These are phyloP conservation scores for Endocarpon pusillum DNA, from an alignment of 495 filamentous ascomycete genomes.

Conservation along the genomic window DNA sequence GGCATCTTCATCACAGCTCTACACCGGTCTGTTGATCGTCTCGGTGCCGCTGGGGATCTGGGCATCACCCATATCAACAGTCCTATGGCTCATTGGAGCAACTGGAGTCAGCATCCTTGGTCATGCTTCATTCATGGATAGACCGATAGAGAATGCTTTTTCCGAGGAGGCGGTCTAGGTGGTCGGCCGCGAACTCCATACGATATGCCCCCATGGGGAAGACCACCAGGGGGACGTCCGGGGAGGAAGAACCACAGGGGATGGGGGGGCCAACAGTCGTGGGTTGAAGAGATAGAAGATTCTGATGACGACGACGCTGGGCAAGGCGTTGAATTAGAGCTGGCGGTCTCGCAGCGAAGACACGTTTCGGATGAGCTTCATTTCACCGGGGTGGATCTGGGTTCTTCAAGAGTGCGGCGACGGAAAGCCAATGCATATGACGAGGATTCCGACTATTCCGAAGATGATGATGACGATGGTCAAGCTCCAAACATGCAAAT, in stretches of 20 bases:
- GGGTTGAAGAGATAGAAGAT: conserved; percentile 51
- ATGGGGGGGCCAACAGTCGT: conserved; percentile 33
- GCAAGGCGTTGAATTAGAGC: conserved; percentile 36
- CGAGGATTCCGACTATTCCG: conserved; percentile 36
- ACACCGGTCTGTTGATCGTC: conserved; percentile 69
- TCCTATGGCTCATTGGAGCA: conserved; percentile 90
- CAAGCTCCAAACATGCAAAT: conserved; percentile 24
- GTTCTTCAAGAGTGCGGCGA: conserved; percentile 18
- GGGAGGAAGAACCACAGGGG: conserved; percentile 41
- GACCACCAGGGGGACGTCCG: conserved; percentile 74
- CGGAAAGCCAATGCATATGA: conserved; percentile 32
- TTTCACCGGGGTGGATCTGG: conserved; percentile 44
- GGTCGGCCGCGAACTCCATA: conserved; percentile 99
- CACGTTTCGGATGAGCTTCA: conserved; percentile 38
- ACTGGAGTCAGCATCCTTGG: conserved; percentile 81
- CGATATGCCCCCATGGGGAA: conserved; percentile 91
- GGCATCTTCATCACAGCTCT: conserved; percentile 84
- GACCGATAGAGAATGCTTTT: conserved; percentile 99
- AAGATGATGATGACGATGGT: conserved; percentile 31
- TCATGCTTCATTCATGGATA: conserved; percentile 92
- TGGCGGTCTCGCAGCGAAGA: conserved; percentile 12
- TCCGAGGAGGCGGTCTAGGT: conserved; percentile 99
- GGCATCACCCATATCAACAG: conserved; percentile 62
- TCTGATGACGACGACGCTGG: conserved; percentile 46
- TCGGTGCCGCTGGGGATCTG: conserved; percentile 67